A percentile compares a stretch with the other conserved stretches of the same genome.
Conservation (phyloP, 2,329 filamentous ascomycete genomes). For the Knufia fluminis region DNA sequence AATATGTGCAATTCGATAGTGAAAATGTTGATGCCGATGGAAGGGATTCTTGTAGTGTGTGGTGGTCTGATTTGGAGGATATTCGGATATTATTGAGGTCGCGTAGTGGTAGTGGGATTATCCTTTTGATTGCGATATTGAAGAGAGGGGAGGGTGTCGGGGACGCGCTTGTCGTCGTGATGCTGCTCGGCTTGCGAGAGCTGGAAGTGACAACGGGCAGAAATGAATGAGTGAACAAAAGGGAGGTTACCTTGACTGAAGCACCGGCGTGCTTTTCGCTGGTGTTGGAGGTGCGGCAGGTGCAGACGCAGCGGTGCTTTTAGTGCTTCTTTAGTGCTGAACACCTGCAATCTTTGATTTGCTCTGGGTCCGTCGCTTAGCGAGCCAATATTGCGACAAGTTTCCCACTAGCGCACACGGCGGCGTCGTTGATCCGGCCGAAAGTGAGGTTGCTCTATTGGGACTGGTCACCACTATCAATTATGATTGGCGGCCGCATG, state of each 20-base stretch:
- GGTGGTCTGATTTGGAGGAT: neutral
- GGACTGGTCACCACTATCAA: no score
- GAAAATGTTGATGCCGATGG: neutral
- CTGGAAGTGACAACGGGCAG: neutral
- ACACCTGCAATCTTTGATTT: neutral
- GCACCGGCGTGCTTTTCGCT: neutral
- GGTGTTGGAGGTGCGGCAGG: neutral
- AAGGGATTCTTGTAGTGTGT: neutral
- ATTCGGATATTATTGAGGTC: neutral
- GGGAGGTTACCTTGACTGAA: neutral
- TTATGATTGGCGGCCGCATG: no score
- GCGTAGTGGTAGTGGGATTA: neutral
- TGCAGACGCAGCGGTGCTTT: no score
- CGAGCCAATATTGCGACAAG: neutral
- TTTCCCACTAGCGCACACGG: neutral
- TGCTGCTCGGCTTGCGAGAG: neutral
- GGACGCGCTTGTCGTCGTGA: neutral
- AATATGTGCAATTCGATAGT: slow-evolving; percentile 14
- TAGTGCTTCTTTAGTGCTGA: neutral
- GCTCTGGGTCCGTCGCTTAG: neutral
- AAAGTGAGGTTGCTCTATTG: neutral
- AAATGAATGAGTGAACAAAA: slow-evolving; percentile 1
- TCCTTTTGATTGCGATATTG: neutral
- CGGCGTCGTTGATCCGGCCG: neutral
- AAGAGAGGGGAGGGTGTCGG: neutral